Evolutionary conservation across 2,329 filamentous ascomycete genomes (phyloP).

Genomic region (Aspergillus sp.): DNA sequence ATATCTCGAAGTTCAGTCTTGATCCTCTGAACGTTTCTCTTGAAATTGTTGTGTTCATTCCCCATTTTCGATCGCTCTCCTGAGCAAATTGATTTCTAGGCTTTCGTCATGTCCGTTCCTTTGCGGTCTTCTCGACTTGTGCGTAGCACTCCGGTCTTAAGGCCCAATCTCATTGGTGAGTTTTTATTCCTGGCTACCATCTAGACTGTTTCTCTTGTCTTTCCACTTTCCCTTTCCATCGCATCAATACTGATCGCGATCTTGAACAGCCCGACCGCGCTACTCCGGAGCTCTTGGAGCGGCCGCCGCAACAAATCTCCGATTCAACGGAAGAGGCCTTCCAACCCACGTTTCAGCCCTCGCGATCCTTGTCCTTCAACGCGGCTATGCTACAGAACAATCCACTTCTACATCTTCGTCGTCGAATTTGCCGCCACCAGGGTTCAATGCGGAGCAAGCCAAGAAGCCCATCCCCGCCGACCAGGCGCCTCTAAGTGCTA

Average conservation of each 20-base stretch:
- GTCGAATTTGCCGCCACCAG: conserved; percentile 72
- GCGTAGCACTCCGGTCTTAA: conserved; percentile 40
- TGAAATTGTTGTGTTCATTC: conserved; percentile 21
- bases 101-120: conserved; percentile 42
- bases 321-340: conserved; percentile 42
- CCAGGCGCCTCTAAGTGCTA: conserved; percentile 35
- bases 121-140: conserved; percentile 46
- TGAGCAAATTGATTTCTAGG: conserved; percentile 32
- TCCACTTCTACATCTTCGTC: conserved; percentile 52
- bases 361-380: conserved; percentile 59
- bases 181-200: neutral
- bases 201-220: neutral
- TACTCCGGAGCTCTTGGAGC: conserved; percentile 37
- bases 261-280: conserved; percentile 37
- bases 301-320: conserved; percentile 38
- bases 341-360: conserved; percentile 60
- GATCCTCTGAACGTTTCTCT: neutral
- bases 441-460: conserved; percentile 87
- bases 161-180: conserved; percentile 37
- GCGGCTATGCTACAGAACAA: conserved; percentile 62
- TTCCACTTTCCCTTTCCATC: neutral
- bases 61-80: conserved; percentile 26
- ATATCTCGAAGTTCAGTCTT: neutral
- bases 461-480: conserved; percentile 78
- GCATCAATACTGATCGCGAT: neutral